phyloP scores from a whole-genome alignment of 805 yeast species.

The Middelhovenomyces tepae region DNA sequence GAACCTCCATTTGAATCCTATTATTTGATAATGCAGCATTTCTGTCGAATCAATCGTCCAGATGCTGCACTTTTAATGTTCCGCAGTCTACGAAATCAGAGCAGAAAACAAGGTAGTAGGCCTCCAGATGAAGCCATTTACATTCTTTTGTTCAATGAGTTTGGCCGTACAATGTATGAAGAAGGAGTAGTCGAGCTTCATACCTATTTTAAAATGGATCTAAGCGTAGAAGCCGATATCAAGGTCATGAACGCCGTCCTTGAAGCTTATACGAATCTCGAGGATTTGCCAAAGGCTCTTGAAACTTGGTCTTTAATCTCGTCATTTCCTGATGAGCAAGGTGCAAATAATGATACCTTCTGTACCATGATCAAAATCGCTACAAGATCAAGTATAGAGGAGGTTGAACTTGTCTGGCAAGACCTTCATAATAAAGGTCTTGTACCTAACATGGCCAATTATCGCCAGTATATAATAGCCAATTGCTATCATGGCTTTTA shows the following conservation, averaged over 20 bases:
- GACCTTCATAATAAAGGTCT: slow-evolving; percentile 42
- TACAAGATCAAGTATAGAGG: slow-evolving; percentile 44
- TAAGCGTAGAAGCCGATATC: slow-evolving; percentile 46
- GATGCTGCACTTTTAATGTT: slow-evolving; percentile 56
- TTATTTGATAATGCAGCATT: slow-evolving; percentile 48
- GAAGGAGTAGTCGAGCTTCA: slow-evolving; percentile 62
- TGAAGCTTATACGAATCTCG: slow-evolving; percentile 53
- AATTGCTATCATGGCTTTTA: slow-evolving; percentile 59
- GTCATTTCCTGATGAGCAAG: slow-evolving; percentile 43
- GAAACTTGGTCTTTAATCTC: slow-evolving; percentile 54
- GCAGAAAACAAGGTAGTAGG: slow-evolving; percentile 43
- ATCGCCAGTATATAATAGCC: slow-evolving; percentile 56
- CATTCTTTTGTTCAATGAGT: slow-evolving; percentile 47
- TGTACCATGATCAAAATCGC: slow-evolving; percentile 58
- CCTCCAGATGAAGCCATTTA: slow-evolving; percentile 52
- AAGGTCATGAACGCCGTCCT: slow-evolving; percentile 52
- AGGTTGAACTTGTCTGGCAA: slow-evolving; percentile 55
- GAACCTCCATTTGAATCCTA: slow-evolving; percentile 49
- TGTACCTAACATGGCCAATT: slow-evolving; percentile 43
- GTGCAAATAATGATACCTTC: slow-evolving; percentile 52
- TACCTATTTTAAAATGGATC: slow-evolving; percentile 54
- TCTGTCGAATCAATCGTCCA: slow-evolving; percentile 44
- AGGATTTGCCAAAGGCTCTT: slow-evolving; percentile 45
- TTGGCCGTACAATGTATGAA: slow-evolving; percentile 49
- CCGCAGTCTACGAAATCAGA: slow-evolving; percentile 47